Percentiles rank a stretch among this genome's conserved stretches.
phyloP scores from a whole-genome alignment of 768 basidiomycete genomes.

The Boletellus ananas region DNA sequence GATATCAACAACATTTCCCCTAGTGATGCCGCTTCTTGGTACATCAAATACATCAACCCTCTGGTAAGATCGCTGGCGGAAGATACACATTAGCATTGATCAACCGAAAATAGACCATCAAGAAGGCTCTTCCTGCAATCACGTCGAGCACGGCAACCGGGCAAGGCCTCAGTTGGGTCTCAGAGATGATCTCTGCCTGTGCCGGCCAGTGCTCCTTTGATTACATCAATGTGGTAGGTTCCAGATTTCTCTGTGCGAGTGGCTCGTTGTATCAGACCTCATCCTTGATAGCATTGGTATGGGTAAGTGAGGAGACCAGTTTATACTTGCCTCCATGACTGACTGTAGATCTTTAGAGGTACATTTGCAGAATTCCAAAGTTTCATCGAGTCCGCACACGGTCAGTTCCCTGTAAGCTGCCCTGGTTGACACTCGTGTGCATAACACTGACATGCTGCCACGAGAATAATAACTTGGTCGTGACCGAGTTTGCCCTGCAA shows the following conservation, averaged over 20 bases:
- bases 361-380: conserved; percentile 28
- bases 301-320: conserved; percentile 14
- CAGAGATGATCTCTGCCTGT: conserved; percentile 35
- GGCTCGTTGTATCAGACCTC: background rate
- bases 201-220: conserved; percentile 34
- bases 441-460: background rate
- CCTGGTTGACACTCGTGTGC: too few relatives aligned
- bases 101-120: conserved; percentile 26
- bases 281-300: conserved; percentile 25
- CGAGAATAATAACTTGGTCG: conserved; percentile 24
- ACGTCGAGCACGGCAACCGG: conserved; percentile 31
- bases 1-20: conserved; percentile 31
- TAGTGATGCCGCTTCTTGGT: conserved; percentile 33
- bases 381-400: conserved; percentile 26
- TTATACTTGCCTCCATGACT: background rate
- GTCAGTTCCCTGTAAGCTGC: conserved; percentile 26
- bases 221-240: conserved; percentile 33
- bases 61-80: conserved; percentile 21
- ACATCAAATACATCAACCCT: conserved; percentile 35
- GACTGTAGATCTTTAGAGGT: conserved; percentile 13
- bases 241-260: background rate
- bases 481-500: conserved; percentile 10
- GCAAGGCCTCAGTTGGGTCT: conserved; percentile 34
- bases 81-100: background rate
- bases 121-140: conserved; percentile 38